These are phyloP conservation scores for Byssothecium circinans DNA, from an alignment of 2,329 filamentous ascomycete genomes.

Conservation along the genomic window DNA sequence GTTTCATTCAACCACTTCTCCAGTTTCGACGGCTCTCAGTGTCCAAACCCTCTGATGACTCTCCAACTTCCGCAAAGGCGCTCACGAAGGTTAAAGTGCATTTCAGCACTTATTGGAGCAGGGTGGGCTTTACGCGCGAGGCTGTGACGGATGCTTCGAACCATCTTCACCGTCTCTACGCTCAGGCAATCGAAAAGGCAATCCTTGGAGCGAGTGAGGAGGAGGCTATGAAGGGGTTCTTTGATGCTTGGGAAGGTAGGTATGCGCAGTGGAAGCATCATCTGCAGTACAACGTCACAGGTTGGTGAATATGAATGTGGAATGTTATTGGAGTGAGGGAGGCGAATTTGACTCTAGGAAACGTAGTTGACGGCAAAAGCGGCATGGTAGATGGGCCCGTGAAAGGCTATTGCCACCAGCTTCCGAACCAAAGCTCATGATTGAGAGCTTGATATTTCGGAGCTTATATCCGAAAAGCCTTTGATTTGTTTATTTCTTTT, in stretches of 20 bases:
- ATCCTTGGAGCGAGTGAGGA: slow-evolving; percentile 30
- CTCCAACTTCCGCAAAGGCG: not conserved
- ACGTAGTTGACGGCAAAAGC: too few species aligned
- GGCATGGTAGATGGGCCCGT: too few species aligned
- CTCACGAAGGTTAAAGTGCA: slow-evolving; percentile 20
- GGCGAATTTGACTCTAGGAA: too few species aligned
- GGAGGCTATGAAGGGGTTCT: slow-evolving; percentile 31
- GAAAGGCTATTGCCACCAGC: too few species aligned
- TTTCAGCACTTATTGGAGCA: slow-evolving; percentile 13
- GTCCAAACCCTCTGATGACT: too few species aligned
- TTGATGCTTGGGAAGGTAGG: slow-evolving; percentile 24
- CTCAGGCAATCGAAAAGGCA: slow-evolving; percentile 24
- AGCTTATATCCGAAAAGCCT: too few species aligned
- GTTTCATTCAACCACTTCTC: slow-evolving; percentile 27
- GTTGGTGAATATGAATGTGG: slow-evolving; percentile 2
- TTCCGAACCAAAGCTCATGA: too few species aligned
- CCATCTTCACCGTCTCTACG: slow-evolving; percentile 33
- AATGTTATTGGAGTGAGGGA: too few species aligned
- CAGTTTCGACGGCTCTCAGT: slow-evolving; percentile 28
- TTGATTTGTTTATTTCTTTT: too few species aligned
- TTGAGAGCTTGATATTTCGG: too few species aligned
- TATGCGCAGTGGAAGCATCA: slow-evolving; percentile 15
- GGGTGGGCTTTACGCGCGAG: slow-evolving; percentile 6
- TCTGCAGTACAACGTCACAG: slow-evolving; percentile 6
- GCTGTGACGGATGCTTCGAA: slow-evolving; percentile 17